phyloP scores from a whole-genome alignment of 1,284 basidiomycete genomes.

The Boletellus deceptivus region DNA sequence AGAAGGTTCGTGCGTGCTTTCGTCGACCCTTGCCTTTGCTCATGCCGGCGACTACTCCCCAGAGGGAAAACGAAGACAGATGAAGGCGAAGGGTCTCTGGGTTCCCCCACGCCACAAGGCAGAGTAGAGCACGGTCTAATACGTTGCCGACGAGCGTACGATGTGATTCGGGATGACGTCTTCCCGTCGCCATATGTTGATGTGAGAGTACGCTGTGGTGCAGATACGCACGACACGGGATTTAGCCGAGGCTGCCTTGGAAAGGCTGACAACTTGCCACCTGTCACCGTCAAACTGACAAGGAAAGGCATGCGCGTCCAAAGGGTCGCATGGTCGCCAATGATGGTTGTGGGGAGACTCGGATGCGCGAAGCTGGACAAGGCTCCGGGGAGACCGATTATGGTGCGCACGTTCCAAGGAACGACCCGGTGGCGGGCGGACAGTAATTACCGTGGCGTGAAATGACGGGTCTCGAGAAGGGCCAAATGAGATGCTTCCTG shows the following conservation, averaged over 20 bases:
- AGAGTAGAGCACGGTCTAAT: no score
- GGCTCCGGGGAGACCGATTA: slow-evolving; percentile 3
- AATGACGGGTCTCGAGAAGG: not conserved
- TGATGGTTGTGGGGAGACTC: not conserved
- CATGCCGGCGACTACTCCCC: slow-evolving; percentile 1
- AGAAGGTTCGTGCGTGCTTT: slow-evolving; percentile 51
- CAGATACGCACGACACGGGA: not conserved
- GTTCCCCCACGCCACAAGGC: slow-evolving; percentile 47
- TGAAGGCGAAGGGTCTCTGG: slow-evolving; percentile 73
- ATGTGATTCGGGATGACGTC: slow-evolving; percentile 2
- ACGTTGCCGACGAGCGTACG: not conserved
- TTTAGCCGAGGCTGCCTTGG: not conserved
- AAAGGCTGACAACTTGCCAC: not conserved
- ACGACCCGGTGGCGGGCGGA: slow-evolving; percentile 15
- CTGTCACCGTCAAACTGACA: not conserved
- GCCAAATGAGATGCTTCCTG: not conserved
- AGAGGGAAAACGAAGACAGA: slow-evolving; percentile 70
- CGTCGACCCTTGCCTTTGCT: slow-evolving; percentile 9
- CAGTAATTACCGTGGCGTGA: slow-evolving; percentile 2
- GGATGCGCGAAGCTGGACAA: not conserved
- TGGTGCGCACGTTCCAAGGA: slow-evolving; percentile 18
- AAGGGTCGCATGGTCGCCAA: not conserved
- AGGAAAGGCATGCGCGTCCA: not conserved
- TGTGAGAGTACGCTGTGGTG: not conserved
- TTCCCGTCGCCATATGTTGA: not conserved